Evolutionary conservation across 2,329 filamentous ascomycete species (phyloP).

Genomic region (Macrophomina tecta): DNA sequence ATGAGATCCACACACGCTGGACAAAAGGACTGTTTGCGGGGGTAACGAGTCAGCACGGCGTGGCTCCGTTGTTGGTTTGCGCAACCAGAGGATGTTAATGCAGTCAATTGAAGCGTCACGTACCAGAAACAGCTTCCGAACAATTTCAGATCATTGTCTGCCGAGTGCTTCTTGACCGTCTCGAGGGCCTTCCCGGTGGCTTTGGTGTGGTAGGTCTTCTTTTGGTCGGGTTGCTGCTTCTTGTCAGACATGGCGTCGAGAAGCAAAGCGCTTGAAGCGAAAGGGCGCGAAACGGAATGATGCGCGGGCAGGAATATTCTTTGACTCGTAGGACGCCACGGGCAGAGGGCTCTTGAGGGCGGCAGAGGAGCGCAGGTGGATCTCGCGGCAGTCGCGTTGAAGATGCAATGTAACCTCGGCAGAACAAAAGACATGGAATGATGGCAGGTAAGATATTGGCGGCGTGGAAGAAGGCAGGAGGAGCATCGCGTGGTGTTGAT

Average conservation of each 20-base stretch:
- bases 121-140: slow-evolving; percentile 87
- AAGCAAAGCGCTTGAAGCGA: slow-evolving; percentile 42
- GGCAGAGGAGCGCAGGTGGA: neutral
- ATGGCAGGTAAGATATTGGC: neutral
- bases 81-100: no score
- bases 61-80: no score
- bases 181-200: slow-evolving; percentile 72
- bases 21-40: slow-evolving; percentile 70
- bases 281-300: neutral
- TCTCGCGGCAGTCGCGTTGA: neutral
- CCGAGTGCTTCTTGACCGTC: slow-evolving; percentile 73
- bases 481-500: slow-evolving; percentile 9
- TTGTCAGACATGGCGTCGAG: slow-evolving; percentile 52
- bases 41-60: neutral
- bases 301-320: neutral
- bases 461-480: neutral
- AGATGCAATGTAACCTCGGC: neutral
- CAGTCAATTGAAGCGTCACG: slow-evolving; percentile 33
- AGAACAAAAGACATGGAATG: slow-evolving; percentile 1
- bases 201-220: slow-evolving; percentile 74
- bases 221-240: slow-evolving; percentile 48
- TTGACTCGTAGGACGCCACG: neutral
- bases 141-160: slow-evolving; percentile 74
- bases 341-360: neutral
- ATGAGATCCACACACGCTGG: slow-evolving; percentile 86